Evolutionary conservation across 768 basidiomycete species (phyloP).

Genomic region (Trichaptum fuscoviolaceum): DNA sequence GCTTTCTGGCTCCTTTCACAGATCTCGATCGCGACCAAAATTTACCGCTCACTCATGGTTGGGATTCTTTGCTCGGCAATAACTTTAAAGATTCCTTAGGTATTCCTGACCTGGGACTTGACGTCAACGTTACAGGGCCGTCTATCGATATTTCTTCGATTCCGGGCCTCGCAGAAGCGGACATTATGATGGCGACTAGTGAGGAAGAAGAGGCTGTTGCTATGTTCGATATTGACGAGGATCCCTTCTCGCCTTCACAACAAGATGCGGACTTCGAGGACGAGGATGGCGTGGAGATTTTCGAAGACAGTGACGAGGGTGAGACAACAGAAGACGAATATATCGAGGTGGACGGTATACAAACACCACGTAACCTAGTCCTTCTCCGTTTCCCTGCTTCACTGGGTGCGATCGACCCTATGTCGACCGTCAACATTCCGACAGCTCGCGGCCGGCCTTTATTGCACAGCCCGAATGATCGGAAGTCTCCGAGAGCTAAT

Average conservation of each 20-base stretch:
- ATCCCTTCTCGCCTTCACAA: slow-evolving; percentile 31
- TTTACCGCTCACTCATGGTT: slow-evolving; percentile 48
- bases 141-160: slow-evolving; percentile 41
- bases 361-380: slow-evolving; percentile 70
- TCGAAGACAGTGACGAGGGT: slow-evolving; percentile 48
- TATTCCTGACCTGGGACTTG: slow-evolving; percentile 68
- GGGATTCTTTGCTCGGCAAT: slow-evolving; percentile 76
- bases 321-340: slow-evolving; percentile 84
- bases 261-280: slow-evolving; percentile 33
- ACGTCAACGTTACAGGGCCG: slow-evolving; percentile 51
- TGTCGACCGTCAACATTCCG: slow-evolving; percentile 56
- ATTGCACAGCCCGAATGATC: not conserved
- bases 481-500: not conserved
- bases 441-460: slow-evolving; percentile 32
- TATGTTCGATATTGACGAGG: slow-evolving; percentile 33
- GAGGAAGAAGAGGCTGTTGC: slow-evolving; percentile 23
- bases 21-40: slow-evolving; percentile 7
- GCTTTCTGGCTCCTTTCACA: slow-evolving; percentile 11
- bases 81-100: slow-evolving; percentile 50
- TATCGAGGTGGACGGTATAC: slow-evolving; percentile 67
- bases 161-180: slow-evolving; percentile 43
- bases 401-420: slow-evolving; percentile 64
- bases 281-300: slow-evolving; percentile 25
- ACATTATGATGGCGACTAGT: slow-evolving; percentile 39
- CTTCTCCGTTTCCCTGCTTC: slow-evolving; percentile 61